phyloP scores from a whole-genome alignment of 306 rosid species.

The Abrus precatorius region DNA sequence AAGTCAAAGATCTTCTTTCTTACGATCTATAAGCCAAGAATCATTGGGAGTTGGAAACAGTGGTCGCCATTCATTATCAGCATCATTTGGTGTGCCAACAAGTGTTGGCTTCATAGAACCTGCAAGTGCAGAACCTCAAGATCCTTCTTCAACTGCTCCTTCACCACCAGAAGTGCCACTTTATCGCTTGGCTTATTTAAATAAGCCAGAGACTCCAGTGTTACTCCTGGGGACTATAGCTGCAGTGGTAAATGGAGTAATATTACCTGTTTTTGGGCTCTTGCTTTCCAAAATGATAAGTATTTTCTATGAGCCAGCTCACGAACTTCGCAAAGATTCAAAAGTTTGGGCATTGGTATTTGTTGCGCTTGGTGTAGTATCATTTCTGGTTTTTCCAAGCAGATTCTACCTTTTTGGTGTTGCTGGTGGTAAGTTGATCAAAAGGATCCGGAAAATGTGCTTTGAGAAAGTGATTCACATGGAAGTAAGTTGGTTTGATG shows the following conservation, averaged over 20 bases:
- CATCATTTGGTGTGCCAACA: constrained; percentile 43
- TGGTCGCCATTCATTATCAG: constrained; percentile 49
- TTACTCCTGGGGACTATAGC: constrained; percentile 71
- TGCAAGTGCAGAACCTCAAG: constrained; percentile 43
- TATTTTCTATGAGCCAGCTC: constrained; percentile 69
- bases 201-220: constrained; percentile 85
- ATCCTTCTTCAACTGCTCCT: constrained; percentile 39
- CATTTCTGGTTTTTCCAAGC: constrained; percentile 54
- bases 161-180: constrained; percentile 68
- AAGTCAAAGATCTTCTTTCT: constrained; percentile 53
- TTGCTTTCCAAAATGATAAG: constrained; percentile 64
- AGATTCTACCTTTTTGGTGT: constrained; percentile 64
- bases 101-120: constrained; percentile 46
- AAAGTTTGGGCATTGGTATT: constrained; percentile 75
- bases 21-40: constrained; percentile 62
- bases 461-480: constrained; percentile 65
- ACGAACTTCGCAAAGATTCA: constrained; percentile 73
- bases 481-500: constrained; percentile 89
- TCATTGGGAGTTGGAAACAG: constrained; percentile 66
- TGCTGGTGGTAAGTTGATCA: constrained; percentile 65
- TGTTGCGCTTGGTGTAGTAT: constrained; percentile 54
- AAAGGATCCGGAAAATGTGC: constrained; percentile 57
- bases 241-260: constrained; percentile 61
- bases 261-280: constrained; percentile 73
- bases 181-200: constrained; percentile 70